Base-by-base conservation (phyloP, 2,329 filamentous ascomycete genomes). In the Waltergamsia citrina region DNA sequence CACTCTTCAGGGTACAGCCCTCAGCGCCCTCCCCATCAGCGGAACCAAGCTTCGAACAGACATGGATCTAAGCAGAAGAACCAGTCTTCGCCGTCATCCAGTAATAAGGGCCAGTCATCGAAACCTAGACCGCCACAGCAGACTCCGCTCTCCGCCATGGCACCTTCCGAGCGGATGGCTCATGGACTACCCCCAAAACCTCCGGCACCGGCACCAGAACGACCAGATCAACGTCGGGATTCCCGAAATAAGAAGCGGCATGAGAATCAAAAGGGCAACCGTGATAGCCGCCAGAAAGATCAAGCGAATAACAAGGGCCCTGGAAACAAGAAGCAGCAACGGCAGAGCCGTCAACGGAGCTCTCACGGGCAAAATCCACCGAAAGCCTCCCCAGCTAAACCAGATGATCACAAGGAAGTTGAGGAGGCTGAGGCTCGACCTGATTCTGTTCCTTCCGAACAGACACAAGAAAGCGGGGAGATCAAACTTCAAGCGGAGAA, bases 151-250 rank as follows among this genome's bases (percentile, higher is more conserved):
- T n/a, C 15, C 21, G 18, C 21, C 29, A 14, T 35, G 33, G 12
- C 24, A 24, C 16, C 32, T 16, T 4, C 8, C 9, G 20, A 32
- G 16, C 17, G 20, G 11, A 17, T 34, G 21, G 14, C 23, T 18
- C 29, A 33, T 23, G 23, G 32, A 11, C 22, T 38, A 15, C 27
- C 32, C 6, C 21, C 31, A 33, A 33, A 33, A 17, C 31, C 31
- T 5, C 31, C 31, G 21, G 8, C 31, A 12, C 21, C 31, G 4
- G 19, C 6, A 12, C n/a, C 5, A 18, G 20, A 22, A n/a, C 11
- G 12, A 16, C 25, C 14, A 10, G 17, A 35, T 22, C 17, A 14
- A 10, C 31, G 22, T 7, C 21, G 21, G 14, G 33, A 30, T 17
- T 20, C 22, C 16, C 19, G 25, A 6, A 29, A 17, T 29, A 29